phyloP scores from a whole-genome alignment of 2,329 filamentous ascomycete species.

The Chaetomium sp. region DNA sequence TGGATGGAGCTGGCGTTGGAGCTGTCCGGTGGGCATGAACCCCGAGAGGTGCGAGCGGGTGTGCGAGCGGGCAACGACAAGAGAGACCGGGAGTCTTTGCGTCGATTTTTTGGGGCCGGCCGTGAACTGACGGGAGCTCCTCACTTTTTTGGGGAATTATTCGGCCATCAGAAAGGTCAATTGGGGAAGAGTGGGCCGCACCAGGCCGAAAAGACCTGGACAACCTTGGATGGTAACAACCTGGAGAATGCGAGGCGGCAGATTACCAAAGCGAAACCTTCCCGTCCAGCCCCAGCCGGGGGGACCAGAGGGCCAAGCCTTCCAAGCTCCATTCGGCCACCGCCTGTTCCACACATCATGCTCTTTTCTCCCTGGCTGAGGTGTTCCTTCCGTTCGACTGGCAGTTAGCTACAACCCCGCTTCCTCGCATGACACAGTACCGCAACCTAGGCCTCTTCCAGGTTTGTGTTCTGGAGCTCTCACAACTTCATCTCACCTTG shows the following conservation, averaged over 20 bases:
- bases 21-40: slow-evolving; percentile 19
- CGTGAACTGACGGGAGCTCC: slow-evolving; percentile 13
- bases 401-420: background rate
- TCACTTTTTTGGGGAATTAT: slow-evolving; percentile 29
- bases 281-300: slow-evolving; percentile 1
- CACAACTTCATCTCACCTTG: background rate
- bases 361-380: background rate
- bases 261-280: slow-evolving; percentile 15
- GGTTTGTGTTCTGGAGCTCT: background rate
- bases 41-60: background rate
- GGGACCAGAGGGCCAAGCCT: slow-evolving; percentile 9
- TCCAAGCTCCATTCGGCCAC: slow-evolving; percentile 5
- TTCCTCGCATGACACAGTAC: background rate
- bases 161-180: slow-evolving; percentile 25
- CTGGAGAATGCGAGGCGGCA: slow-evolving; percentile 3
- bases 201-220: background rate
- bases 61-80: slow-evolving; percentile 7
- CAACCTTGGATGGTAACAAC: background rate
- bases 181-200: slow-evolving; percentile 32
- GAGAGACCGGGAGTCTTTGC: slow-evolving; percentile 6
- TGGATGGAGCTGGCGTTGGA: slow-evolving; percentile 16
- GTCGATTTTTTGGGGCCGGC: slow-evolving; percentile 30
- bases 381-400: background rate
- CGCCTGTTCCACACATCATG: slow-evolving; percentile 10
- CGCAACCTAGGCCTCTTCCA: slow-evolving; percentile 1